Conservation (phyloP, 2,329 filamentous ascomycete species). For the Aspergillus sp. region DNA sequence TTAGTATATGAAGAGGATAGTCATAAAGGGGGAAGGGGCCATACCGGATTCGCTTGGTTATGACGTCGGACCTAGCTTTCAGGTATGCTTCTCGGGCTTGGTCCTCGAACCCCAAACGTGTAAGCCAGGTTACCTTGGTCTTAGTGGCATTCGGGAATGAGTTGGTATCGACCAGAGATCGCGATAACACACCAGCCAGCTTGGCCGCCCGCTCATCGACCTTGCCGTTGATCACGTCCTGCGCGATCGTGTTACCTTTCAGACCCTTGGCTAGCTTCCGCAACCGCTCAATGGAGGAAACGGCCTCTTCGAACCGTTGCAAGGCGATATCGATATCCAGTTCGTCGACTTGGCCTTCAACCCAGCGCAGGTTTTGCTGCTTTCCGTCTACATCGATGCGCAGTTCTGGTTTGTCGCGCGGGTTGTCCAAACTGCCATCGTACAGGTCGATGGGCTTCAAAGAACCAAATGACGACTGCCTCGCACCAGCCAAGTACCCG, state of each 20-base stretch:
- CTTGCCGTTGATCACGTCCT: conserved; percentile 88
- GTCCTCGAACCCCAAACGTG: conserved; percentile 82
- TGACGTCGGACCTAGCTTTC: conserved; percentile 66
- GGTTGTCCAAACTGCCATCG: conserved; percentile 63
- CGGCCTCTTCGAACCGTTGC: conserved; percentile 79
- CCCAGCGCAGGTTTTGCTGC: conserved; percentile 91
- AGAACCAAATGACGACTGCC: conserved; percentile 61
- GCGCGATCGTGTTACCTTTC: conserved; percentile 77
- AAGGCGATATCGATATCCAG: conserved; percentile 93
- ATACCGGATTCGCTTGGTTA: conserved; percentile 77
- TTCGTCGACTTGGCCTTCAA: conserved; percentile 90
- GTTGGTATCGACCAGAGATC: conserved; percentile 70
- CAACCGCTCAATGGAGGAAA: conserved; percentile 76
- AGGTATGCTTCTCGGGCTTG: conserved; percentile 82
- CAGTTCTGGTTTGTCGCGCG: conserved; percentile 65
- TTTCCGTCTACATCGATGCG: conserved; percentile 95
- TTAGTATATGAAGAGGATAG: conserved; percentile 16
- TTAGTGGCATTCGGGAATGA: conserved; percentile 70
- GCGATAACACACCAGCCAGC: conserved; percentile 68
- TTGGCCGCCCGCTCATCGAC: conserved; percentile 76
- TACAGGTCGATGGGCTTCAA: conserved; percentile 69
- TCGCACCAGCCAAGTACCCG: conserved; percentile 68
- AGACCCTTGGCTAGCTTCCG: conserved; percentile 70
- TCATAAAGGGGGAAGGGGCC: conserved; percentile 13
- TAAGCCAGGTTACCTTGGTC: conserved; percentile 75